Conservation (phyloP, 2,329 filamentous ascomycete species). For the Mollisia scopiformis region DNA sequence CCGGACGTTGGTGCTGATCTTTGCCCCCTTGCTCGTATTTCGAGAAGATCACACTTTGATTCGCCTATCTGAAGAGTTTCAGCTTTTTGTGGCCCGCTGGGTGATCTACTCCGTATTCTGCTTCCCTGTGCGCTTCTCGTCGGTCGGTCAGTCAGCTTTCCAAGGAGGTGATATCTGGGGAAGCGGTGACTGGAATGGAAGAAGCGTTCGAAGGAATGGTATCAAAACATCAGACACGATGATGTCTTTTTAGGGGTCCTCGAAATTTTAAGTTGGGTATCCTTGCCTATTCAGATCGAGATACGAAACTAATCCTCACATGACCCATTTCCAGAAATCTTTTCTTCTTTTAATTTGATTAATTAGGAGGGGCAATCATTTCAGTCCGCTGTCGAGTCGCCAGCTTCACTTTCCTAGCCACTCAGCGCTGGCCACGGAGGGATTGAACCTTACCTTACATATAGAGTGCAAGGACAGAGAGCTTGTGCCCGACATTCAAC, state of each 20-base stretch:
- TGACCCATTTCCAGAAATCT: background rate
- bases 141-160: no score
- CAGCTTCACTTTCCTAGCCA: background rate
- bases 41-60: constrained; percentile 1
- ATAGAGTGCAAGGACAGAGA: background rate
- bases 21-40: background rate
- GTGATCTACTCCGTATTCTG: background rate
- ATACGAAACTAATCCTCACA: background rate
- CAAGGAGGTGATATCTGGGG: background rate
- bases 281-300: background rate
- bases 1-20: background rate
- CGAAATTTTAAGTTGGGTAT: background rate
- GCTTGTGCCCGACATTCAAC: background rate
- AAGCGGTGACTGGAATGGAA: background rate
- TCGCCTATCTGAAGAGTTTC: constrained; percentile 20
- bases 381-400: background rate
- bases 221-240: background rate
- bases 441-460: background rate
- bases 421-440: background rate
- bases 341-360: background rate
- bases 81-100: background rate
- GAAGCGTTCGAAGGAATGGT: no score
- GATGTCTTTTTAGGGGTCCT: background rate
- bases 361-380: background rate
- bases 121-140: no score